A percentile compares a stretch with the other conserved stretches of the same genome.
Conservation (phyloP, 1,284 basidiomycete genomes). For the Schizophyllum amplum region DNA sequence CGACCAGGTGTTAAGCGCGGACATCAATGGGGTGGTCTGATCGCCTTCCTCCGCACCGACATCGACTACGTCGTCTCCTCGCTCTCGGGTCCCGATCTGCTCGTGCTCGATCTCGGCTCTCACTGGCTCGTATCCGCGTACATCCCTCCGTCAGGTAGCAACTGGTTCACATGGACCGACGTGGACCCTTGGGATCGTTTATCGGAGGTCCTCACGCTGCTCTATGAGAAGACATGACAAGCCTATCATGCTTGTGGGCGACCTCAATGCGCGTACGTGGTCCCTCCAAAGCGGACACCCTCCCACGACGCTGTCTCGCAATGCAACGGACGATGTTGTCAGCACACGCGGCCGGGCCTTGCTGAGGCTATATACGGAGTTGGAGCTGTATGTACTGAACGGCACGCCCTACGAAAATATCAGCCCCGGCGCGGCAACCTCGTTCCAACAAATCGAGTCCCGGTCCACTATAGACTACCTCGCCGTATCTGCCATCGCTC, state of each 20-base stretch:
- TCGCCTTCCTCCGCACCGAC: neutral
- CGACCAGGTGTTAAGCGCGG: no score
- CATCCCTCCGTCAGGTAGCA: neutral
- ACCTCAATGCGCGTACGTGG: conserved; percentile 4
- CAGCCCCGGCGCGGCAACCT: no score
- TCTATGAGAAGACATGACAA: neutral
- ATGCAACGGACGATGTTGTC: neutral
- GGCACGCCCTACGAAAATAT: neutral
- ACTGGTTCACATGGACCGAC: conserved; percentile 6
- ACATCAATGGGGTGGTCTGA: neutral
- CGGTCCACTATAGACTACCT: no score
- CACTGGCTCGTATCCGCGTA: conserved; percentile 6
- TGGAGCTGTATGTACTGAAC: conserved; percentile 2
- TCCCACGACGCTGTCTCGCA: neutral
- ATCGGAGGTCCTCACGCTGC: neutral
- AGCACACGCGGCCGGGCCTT: conserved; percentile 1
- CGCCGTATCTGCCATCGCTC: no score
- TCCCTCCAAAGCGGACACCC: neutral
- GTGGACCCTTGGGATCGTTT: conserved; percentile 1
- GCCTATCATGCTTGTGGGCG: neutral
- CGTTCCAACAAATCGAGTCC: no score
- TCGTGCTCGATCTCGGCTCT: conserved; percentile 5
- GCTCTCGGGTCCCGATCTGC: neutral
- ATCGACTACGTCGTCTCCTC: conserved; percentile 1
- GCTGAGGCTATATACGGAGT: neutral